A percentile compares a stretch with the other conserved stretches of the same genome.
Evolutionary conservation across 345 rosid genomes (phyloP).

Genomic region (Melaleuca quinquenervia): DNA sequence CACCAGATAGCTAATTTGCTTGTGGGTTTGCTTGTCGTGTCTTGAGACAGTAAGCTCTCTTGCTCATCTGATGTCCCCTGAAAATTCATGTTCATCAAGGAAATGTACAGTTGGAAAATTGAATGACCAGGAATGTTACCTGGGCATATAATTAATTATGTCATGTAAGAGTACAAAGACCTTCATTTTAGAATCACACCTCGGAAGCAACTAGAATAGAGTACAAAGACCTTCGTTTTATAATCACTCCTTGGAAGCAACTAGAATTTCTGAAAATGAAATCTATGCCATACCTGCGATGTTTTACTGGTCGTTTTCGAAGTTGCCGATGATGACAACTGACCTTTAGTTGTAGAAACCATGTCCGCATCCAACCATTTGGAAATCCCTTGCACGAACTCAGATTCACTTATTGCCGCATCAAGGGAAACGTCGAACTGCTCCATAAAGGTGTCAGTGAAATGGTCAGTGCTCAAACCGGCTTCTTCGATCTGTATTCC

Average conservation of each 20-base stretch:
- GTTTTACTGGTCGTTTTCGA: neutral
- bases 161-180: neutral
- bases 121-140: neutral
- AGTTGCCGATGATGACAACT: neutral
- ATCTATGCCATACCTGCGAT: conserved; percentile 4
- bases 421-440: conserved; percentile 20
- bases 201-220: neutral
- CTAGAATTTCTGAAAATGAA: neutral
- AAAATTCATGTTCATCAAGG: neutral
- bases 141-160: neutral
- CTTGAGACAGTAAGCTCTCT: conserved; percentile 5
- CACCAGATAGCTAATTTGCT: conserved; percentile 8
- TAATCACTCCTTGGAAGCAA: neutral
- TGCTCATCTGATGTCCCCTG: conserved; percentile 5
- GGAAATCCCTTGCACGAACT: conserved; percentile 22
- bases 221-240: neutral
- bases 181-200: too few species aligned
- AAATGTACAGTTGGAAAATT: neutral
- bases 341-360: neutral
- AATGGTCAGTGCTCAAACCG: conserved; percentile 10
- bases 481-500: conserved; percentile 26
- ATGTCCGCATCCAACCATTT: conserved; percentile 18
- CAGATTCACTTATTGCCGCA: conserved; percentile 11
- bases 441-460: conserved; percentile 10
- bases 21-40: neutral